Evolutionary conservation across 192 early-diverging fungal genomes (phyloP).

Genomic region (Geranomyces michiganensis): DNA sequence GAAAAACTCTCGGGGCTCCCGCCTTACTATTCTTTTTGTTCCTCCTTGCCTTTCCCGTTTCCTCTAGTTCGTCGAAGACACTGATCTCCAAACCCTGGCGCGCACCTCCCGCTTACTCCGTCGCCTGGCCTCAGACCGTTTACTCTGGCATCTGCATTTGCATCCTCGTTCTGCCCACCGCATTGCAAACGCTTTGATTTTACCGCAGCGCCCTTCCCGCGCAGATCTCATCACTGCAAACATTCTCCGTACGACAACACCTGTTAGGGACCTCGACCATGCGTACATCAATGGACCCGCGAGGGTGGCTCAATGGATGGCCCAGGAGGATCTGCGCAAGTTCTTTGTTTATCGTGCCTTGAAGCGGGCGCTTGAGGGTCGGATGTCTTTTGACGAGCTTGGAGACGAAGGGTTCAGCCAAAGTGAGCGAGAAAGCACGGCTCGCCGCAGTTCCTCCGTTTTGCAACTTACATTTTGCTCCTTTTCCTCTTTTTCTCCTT

Average conservation of each 20-base stretch:
- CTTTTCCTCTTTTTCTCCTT: background rate
- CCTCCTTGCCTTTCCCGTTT: background rate
- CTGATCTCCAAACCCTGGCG: constrained; percentile 32
- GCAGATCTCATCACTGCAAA: constrained; percentile 19
- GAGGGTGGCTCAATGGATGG: constrained; percentile 5
- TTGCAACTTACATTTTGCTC: background rate
- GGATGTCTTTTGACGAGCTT: constrained; percentile 7
- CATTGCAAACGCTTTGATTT: constrained; percentile 12
- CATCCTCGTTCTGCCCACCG: constrained; percentile 24
- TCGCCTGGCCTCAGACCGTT: constrained; percentile 17
- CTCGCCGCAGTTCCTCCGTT: background rate
- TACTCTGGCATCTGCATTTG: constrained; percentile 29
- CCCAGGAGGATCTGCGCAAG: constrained; percentile 20
- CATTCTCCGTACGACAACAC: constrained; percentile 26
- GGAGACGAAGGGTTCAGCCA: constrained; percentile 1
- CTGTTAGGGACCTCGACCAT: background rate
- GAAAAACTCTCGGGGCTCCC: background rate
- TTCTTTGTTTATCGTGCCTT: constrained; percentile 8
- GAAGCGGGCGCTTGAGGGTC: background rate
- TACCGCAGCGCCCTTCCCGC: constrained; percentile 33
- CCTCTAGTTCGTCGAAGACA: constrained; percentile 35
- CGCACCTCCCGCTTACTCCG: constrained; percentile 19
- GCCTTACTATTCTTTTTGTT: background rate
- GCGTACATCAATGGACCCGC: constrained; percentile 22
- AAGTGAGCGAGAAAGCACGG: background rate